A percentile compares a stretch with the other conserved stretches of the same genome.
Evolutionary conservation across 805 yeast genomes (phyloP).

Genomic region (Kuraishia molischiana): DNA sequence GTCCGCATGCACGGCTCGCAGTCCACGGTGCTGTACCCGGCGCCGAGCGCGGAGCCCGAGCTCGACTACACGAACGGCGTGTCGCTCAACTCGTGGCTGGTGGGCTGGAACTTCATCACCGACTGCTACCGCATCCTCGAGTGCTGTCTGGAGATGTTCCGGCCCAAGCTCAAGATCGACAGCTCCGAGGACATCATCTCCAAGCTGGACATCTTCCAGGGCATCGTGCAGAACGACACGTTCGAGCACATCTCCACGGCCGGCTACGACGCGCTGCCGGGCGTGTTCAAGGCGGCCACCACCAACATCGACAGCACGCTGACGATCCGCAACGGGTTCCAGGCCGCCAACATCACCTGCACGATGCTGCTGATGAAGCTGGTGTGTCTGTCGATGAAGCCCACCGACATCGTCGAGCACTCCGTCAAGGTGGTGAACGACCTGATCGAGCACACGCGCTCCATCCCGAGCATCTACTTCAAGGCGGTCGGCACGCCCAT

Average conservation of each 20-base stretch:
- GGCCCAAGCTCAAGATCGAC: neutral
- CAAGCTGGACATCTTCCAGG: neutral
- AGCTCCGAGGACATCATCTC: neutral
- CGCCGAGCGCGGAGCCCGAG: neutral
- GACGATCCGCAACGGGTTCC: neutral
- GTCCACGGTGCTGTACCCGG: neutral
- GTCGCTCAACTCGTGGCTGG: neutral
- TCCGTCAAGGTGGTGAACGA: neutral
- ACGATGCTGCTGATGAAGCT: neutral
- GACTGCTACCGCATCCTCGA: neutral
- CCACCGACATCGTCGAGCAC: neutral
- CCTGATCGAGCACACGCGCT: neutral
- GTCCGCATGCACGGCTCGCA: neutral
- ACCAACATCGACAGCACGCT: neutral
- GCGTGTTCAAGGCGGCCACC: neutral
- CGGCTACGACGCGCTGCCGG: neutral
- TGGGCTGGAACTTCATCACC: neutral
- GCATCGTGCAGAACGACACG: no score
- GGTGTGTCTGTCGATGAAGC: neutral
- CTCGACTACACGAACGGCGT: neutral
- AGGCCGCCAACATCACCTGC: neutral
- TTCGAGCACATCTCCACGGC: neutral
- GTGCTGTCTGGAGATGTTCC: neutral
- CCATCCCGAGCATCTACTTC: neutral
- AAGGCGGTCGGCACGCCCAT: neutral